Percentiles rank a stretch among this genome's conserved stretches.
phyloP scores from a whole-genome alignment of 202 grass and related monocot species.

The Panicum virgatum region DNA sequence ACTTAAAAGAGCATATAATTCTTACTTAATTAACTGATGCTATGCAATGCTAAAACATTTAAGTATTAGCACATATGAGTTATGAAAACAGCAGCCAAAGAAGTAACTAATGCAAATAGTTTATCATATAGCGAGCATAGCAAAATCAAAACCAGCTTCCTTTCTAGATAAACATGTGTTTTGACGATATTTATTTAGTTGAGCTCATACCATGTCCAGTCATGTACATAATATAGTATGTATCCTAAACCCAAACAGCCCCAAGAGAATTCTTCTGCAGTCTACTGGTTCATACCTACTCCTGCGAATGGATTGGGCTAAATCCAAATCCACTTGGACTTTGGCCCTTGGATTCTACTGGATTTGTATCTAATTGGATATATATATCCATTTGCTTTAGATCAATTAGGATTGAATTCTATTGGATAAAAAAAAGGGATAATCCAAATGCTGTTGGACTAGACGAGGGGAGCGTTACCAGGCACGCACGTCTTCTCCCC shows the following conservation, averaged over 20 bases:
- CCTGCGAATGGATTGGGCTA: no score
- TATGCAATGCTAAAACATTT: neutral
- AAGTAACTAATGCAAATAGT: neutral
- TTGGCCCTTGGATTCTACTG: no score
- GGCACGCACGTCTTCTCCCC: no score
- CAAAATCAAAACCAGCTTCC: constrained; percentile 12
- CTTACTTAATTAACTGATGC: neutral
- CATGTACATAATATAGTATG: neutral
- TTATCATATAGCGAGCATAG: neutral
- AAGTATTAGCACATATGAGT: neutral
- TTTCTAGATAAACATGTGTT: neutral
- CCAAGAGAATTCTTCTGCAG: neutral
- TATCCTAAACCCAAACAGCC: constrained; percentile 7
- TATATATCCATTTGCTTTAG: no score
- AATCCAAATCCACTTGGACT: no score
- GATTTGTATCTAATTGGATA: no score
- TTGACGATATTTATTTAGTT: neutral
- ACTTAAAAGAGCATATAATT: neutral
- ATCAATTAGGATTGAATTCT: no score
- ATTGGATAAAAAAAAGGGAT: no score
- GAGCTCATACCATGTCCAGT: neutral
- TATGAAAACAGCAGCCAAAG: neutral
- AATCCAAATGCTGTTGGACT: no score
- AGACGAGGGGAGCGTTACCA: no score
- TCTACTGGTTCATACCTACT: neutral